Evolutionary conservation across 768 basidiomycete species (phyloP), one percentile per base, ranked within the genome.

Genomic region (Suillus plorans): DNA sequence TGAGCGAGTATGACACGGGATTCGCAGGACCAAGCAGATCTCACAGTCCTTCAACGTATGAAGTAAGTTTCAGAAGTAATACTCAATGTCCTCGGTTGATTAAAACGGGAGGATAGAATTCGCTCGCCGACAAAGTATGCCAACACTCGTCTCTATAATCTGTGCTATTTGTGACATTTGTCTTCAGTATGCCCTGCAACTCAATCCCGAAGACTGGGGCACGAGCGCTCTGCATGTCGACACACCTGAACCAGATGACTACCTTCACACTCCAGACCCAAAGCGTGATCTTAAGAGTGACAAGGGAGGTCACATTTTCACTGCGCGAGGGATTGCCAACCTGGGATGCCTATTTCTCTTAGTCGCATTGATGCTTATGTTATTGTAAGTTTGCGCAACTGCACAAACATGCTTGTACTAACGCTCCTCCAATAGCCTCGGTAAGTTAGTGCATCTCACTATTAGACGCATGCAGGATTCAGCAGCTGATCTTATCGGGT

Each of bases 281-380:
- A 78, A 71, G 39, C 79, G 84, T 22, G 85, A 89, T 67, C 71
- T 80, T 53, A 81, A 80, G 69, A 81, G 79, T n/a, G 86, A 89
- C 71, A 73, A 71, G 45, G 84, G 85, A 10, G 89, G 89, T 2
- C 78, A 80, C 57, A 80, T 92, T 60, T 85, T 85, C 63, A 89
- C 89, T 20, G 58, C 72, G 12, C 80, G 91, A 65, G 91, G 90
- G 10, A 68, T 91, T 52, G 80, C 80, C 3, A 93, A 93, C 70
- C 79, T 89, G 4, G 86, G 90, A 0, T 92, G 88, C 70, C 79
- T 93, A 16, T 73, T 84, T 62, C 63, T 90, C 56, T 81, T 93
- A n/a, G 80, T 74, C 5, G 62, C 76, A 1, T 81, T 79, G 4
- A 77, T 80, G 52, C 31, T 87, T n/a, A 78, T 77, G 67, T 78